Evolutionary conservation across 2,329 filamentous ascomycete species (phyloP).

Genomic region (Metarhizium anisopliae): DNA sequence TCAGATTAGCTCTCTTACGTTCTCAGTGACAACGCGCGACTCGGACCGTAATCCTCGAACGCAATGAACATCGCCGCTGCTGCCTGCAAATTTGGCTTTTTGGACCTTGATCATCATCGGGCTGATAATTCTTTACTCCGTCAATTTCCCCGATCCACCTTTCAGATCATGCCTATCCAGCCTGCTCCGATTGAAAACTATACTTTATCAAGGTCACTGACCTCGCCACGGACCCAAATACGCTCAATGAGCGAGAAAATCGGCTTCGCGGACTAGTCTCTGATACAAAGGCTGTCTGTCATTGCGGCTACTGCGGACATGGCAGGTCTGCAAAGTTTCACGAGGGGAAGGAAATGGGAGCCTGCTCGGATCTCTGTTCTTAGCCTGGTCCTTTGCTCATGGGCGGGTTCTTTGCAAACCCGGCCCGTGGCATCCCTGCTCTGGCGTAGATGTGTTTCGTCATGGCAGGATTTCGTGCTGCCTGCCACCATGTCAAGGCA

Average conservation of each 20-base stretch:
- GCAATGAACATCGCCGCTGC: constrained; percentile 19
- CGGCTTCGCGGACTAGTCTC: not conserved
- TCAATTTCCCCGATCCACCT: not conserved
- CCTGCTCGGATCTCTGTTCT: constrained; percentile 46
- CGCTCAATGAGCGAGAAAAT: not conserved
- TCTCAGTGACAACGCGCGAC: constrained; percentile 41
- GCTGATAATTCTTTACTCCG: constrained; percentile 9
- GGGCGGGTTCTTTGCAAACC: not conserved
- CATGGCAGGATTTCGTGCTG: not conserved
- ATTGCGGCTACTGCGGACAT: constrained; percentile 22
- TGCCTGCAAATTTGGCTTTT: constrained; percentile 52
- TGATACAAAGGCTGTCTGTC: constrained; percentile 20
- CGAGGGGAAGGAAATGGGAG: constrained; percentile 2
- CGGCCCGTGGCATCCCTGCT: not conserved
- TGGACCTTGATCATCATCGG: constrained; percentile 45
- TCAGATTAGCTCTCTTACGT: constrained; percentile 50
- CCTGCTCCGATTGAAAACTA: constrained; percentile 49
- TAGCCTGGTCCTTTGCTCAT: constrained; percentile 9
- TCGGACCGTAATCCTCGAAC: constrained; percentile 6
- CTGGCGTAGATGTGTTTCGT: constrained; percentile 4
- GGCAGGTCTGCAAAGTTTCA: not conserved
- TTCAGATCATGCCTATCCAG: constrained; percentile 14
- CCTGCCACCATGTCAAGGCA: not conserved
- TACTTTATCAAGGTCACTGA: constrained; percentile 23
- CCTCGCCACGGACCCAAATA: not conserved